phyloP scores from a whole-genome alignment of 192 early-diverging fungal genomes.

The Dissophora ornata region DNA sequence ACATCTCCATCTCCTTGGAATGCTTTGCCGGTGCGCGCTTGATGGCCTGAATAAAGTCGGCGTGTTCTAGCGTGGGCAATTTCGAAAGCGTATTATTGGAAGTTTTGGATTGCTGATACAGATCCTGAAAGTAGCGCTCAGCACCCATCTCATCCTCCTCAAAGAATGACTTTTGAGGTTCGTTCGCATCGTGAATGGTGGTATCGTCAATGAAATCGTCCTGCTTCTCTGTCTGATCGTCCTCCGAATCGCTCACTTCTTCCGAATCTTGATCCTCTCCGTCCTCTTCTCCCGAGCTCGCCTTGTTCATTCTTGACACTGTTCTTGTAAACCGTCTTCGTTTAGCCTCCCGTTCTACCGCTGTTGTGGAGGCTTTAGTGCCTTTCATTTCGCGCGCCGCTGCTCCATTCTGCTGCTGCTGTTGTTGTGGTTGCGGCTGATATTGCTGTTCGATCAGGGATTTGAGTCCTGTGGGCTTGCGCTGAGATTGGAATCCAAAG shows the following conservation, averaged over 20 bases:
- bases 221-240: conserved; percentile 14
- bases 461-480: conserved; percentile 33
- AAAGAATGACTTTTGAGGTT: conserved; percentile 41
- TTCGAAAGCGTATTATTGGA: conserved; percentile 90
- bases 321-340: conserved; percentile 11
- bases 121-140: conserved; percentile 84
- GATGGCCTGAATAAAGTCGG: conserved; percentile 71
- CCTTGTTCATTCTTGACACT: conserved; percentile 28
- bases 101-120: conserved; percentile 69
- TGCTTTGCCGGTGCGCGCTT: conserved; percentile 69
- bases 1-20: conserved; percentile 63
- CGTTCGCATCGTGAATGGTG: conserved; percentile 26
- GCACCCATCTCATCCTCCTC: conserved; percentile 65
- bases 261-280: conserved; percentile 29
- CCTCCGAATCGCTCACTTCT: conserved; percentile 48
- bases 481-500: conserved; percentile 42
- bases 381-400: background rate
- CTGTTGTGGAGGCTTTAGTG: background rate
- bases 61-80: conserved; percentile 78
- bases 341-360: conserved; percentile 11
- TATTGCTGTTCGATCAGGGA: conserved; percentile 28
- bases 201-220: conserved; percentile 21
- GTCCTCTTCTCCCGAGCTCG: conserved; percentile 46
- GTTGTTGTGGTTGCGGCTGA: background rate
- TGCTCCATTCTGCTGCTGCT: background rate